Conservation (phyloP, 768 basidiomycete genomes). For the Rhizopogon vesiculosus region DNA sequence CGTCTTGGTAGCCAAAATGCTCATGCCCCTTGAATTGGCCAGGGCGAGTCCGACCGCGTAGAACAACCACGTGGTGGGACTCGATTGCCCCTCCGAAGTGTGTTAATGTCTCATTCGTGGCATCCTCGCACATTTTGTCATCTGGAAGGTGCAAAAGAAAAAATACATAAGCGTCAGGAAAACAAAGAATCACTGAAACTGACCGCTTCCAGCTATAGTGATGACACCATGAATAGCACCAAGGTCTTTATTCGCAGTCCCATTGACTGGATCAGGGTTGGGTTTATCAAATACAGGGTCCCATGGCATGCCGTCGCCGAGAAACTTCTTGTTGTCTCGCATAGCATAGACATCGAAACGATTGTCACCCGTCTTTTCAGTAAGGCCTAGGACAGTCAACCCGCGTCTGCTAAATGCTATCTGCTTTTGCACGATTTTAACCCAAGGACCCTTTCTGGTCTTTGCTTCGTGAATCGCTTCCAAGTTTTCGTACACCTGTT, state of each 20-base stretch:
- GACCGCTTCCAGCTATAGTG: constrained; percentile 1
- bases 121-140: background rate
- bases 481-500: background rate
- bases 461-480: background rate
- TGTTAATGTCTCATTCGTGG: background rate
- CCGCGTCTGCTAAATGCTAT: constrained; percentile 5
- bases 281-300: constrained; percentile 1
- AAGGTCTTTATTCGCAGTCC: background rate
- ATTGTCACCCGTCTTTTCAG: background rate
- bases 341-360: constrained; percentile 3
- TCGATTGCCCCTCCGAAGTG: background rate
- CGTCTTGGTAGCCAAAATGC: constrained; percentile 53
- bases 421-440: background rate
- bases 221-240: constrained; percentile 2
- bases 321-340: constrained; percentile 2
- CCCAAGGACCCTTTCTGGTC: background rate
- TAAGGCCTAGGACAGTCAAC: constrained; percentile 1
- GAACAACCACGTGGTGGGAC: background rate
- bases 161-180: background rate
- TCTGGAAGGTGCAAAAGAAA: background rate
- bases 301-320: constrained; percentile 1
- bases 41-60: constrained; percentile 38
- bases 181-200: background rate
- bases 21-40: constrained; percentile 34
- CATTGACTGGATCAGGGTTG: background rate